Base-by-base conservation (phyloP, 768 basidiomycete species). In the Phanerodontia chrysosporium region DNA sequence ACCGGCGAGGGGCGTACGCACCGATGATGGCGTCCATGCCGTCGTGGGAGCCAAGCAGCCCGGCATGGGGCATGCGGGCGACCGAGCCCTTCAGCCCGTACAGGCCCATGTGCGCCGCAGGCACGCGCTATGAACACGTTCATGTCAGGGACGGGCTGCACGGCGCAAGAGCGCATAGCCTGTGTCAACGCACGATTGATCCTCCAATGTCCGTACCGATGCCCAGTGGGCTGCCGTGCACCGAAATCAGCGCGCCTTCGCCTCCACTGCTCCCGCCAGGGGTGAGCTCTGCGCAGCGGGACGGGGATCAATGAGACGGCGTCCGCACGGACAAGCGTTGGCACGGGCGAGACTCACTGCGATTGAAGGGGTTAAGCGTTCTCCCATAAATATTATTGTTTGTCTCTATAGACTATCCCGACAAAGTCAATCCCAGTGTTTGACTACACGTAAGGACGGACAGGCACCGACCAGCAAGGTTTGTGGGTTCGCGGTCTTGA, bases 401-500 rank as follows among this genome's bases (percentile, higher is more conserved):
- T 25, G 78, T 80, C 54, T 84, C 83, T 48, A 82, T 68, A 3
- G 80, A 75, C 80, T 83, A 42, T 49, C 36, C 59, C 57, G 55
- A 36, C 28, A 18, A 14, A 67, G 30, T 71, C 55, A 46, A 42
- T 56, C 36, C 53, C 52, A 46, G 22, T 39, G 21, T 51, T 36
- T 24, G 25, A 49, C 42, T 27, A 28, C 21, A 45, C 54, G 27
- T 25, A 44, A 45, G 54, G 24, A 24, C 32, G 54, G 56, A 24
- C 32, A 55, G 56, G 30, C 24, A 68, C 79, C 70, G 60, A 78
- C 81, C 45, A 80, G 72, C 28, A 81, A 63, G 24, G 79, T 80
- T 71, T 98, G 94, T 1, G 96, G 95, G 54, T 98, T 87, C 67
- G 98, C 98, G 16, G 95, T 98, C 71, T 89, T 93, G 58, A 85